Evolutionary conservation across 176 grass and related monocot genomes (phyloP).

Genomic region (Musa schizocarpa): DNA sequence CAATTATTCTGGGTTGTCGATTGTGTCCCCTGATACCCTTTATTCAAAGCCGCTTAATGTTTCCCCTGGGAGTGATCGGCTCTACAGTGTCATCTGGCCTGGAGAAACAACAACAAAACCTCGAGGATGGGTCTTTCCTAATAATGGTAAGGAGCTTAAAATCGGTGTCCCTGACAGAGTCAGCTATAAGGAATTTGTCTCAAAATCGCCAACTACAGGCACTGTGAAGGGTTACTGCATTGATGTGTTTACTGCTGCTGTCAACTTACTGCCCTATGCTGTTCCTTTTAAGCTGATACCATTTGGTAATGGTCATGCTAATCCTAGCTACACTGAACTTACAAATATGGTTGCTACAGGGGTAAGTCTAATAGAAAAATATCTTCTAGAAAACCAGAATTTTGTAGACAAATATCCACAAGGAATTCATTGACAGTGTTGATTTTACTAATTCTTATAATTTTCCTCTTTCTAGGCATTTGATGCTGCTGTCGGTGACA

Average conservation of each 20-base stretch:
- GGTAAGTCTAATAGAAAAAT: constrained; percentile 42
- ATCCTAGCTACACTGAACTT: constrained; percentile 59
- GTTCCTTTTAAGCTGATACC: constrained; percentile 68
- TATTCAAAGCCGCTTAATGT: constrained; percentile 58
- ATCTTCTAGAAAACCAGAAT: not conserved
- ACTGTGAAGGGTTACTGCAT: constrained; percentile 74
- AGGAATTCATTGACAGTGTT: not conserved
- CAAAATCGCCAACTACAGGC: constrained; percentile 38
- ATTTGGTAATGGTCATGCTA: constrained; percentile 57
- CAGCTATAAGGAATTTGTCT: constrained; percentile 58
- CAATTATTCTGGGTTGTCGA: constrained; percentile 72
- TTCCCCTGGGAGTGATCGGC: constrained; percentile 49
- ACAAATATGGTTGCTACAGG: constrained; percentile 47
- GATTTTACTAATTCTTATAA: not conserved
- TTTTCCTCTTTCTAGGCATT: constrained; percentile 30
- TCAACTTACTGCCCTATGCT: constrained; percentile 83
- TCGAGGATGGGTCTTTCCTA: constrained; percentile 85
- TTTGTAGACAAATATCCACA: not conserved
- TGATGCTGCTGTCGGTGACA: constrained; percentile 81
- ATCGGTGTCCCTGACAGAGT: constrained; percentile 76
- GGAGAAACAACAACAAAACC: constrained; percentile 58
- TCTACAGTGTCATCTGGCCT: constrained; percentile 92
- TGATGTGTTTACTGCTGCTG: constrained; percentile 79
- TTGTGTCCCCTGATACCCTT: constrained; percentile 48
- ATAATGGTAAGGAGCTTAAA: constrained; percentile 65